Conservation (phyloP, 257 asterid species). For the Solanum peruvianum region DNA sequence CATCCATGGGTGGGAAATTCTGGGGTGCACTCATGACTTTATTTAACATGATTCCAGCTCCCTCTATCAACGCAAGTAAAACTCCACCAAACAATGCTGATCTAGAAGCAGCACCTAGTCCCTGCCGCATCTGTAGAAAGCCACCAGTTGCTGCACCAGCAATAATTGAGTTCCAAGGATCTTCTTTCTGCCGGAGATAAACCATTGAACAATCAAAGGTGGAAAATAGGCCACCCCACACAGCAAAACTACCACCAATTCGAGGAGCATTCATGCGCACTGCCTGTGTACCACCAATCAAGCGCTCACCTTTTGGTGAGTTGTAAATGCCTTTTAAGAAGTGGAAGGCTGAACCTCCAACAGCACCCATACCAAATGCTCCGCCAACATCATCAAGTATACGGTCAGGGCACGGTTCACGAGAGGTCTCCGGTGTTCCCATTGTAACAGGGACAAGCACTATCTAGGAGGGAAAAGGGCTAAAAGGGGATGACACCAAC, state of each 20-base stretch:
- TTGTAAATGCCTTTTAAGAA: constrained; percentile 25
- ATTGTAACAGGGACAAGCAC: background rate
- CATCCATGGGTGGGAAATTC: constrained; percentile 57
- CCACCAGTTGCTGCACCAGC: constrained; percentile 29
- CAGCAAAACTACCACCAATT: constrained; percentile 22
- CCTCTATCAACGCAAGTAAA: constrained; percentile 20
- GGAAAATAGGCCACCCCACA: constrained; percentile 27
- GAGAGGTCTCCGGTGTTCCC: constrained; percentile 23
- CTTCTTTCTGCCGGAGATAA: constrained; percentile 23
- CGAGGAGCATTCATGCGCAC: constrained; percentile 26
- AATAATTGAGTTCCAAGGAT: constrained; percentile 28
- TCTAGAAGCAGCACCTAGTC: constrained; percentile 6
- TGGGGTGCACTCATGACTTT: constrained; percentile 10
- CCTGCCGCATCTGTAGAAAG: constrained; percentile 21
- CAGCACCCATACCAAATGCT: constrained; percentile 30
- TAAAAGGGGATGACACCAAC: background rate
- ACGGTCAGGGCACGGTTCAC: constrained; percentile 28
- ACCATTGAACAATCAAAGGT: constrained; percentile 19
- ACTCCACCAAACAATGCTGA: constrained; percentile 22
- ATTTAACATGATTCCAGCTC: constrained; percentile 21
- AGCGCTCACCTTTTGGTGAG: constrained; percentile 25
- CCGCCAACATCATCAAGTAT: constrained; percentile 28
- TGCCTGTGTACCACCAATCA: constrained; percentile 18
- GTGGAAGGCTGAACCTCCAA: constrained; percentile 30
- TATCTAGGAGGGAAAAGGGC: background rate